Percentiles rank a stretch among this genome's conserved stretches.
Conservation (phyloP, 179 eudicot species). For the Corrigiola litoralis region DNA sequence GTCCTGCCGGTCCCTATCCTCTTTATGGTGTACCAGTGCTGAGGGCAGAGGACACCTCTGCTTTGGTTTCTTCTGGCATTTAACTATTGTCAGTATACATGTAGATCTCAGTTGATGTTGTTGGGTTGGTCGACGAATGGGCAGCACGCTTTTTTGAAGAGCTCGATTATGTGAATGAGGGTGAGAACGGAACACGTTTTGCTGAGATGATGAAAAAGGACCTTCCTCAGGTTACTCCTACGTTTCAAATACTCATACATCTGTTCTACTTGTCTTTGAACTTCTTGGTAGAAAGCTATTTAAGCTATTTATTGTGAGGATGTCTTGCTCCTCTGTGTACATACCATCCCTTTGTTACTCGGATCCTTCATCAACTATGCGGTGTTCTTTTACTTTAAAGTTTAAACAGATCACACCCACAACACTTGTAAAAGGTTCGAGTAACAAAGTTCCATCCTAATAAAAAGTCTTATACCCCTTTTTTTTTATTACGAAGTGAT, state of each 20-base stretch:
- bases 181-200: conserved; percentile 87
- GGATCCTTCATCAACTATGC: background rate
- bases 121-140: conserved; percentile 99
- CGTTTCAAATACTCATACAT: background rate
- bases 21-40: background rate
- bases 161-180: conserved; percentile 96
- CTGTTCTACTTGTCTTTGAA: background rate
- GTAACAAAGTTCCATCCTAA: too few species aligned
- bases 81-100: background rate
- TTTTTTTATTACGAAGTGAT: too few species aligned
- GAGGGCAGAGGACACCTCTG: background rate
- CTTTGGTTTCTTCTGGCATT: conserved; percentile 7
- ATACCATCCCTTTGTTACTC: background rate
- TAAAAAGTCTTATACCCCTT: too few species aligned
- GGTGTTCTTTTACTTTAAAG: background rate
- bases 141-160: conserved; percentile 99
- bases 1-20: conserved; percentile 4
- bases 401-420: background rate
- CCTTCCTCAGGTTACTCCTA: conserved; percentile 77
- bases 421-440: too few species aligned
- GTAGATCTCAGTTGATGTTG: conserved; percentile 91
- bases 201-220: conserved; percentile 99
- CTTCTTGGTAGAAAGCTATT: background rate
- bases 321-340: background rate
- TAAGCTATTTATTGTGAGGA: background rate